Percentiles rank a stretch among this genome's conserved stretches.
These are phyloP conservation scores for Candida arabinofermentans DNA, from an alignment of 805 yeast genomes.

Conservation along the genomic window DNA sequence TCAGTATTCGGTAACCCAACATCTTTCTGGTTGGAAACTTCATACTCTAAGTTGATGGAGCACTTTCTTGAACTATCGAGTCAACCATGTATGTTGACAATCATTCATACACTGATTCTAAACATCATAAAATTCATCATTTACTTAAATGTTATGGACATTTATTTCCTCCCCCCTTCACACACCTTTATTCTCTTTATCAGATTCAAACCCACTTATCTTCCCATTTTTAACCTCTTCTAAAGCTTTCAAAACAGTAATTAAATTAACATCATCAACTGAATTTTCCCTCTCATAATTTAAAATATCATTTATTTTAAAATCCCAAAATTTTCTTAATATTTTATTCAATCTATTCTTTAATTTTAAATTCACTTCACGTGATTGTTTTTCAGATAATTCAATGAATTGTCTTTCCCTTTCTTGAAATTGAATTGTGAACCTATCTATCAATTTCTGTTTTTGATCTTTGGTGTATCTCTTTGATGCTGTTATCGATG, in stretches of 20 bases:
- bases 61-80: no score
- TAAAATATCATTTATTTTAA: slow-evolving; percentile 40
- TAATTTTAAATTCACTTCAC: slow-evolving; percentile 34
- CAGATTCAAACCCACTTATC: neutral
- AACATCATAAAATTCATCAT: no score
- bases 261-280: slow-evolving; percentile 25
- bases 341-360: slow-evolving; percentile 42
- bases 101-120: no score
- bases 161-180: no score
- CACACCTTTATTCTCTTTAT: neutral
- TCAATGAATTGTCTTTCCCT: slow-evolving; percentile 19
- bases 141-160: no score
- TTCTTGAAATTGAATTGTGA: slow-evolving; percentile 14
- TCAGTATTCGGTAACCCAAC: no score
- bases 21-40: no score
- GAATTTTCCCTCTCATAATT: slow-evolving; percentile 40
- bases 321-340: slow-evolving; percentile 46
- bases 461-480: slow-evolving; percentile 34
- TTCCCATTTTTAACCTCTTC: neutral
- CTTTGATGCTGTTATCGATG: no score
- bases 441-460: slow-evolving; percentile 31
- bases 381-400: slow-evolving; percentile 25
- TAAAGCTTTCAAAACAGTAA: slow-evolving; percentile 27
- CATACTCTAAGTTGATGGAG: no score
- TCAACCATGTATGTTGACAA: no score